phyloP scores from a whole-genome alignment of 257 asterid species.

The Asclepias syriaca region DNA sequence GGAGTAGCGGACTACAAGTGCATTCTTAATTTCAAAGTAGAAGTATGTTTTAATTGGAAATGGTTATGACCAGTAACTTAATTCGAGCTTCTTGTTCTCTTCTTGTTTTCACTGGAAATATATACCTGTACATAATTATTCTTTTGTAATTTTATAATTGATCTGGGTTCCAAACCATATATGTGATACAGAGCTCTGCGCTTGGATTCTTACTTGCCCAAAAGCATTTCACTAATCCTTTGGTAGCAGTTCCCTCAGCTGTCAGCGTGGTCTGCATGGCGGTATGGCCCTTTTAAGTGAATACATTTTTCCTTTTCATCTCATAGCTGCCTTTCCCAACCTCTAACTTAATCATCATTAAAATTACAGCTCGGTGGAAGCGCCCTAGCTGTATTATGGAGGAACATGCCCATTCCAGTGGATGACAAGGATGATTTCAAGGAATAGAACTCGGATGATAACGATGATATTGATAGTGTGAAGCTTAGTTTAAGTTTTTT shows the following conservation, averaged over 20 bases:
- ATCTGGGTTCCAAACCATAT: background rate
- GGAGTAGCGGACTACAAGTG: background rate
- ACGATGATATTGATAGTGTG: background rate
- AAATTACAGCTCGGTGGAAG: slow-evolving; percentile 85
- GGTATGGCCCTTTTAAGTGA: slow-evolving; percentile 34
- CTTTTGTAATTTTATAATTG: background rate
- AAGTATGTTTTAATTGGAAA: background rate
- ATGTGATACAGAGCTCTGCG: slow-evolving; percentile 72
- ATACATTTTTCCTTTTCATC: background rate
- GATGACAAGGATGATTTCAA: slow-evolving; percentile 97
- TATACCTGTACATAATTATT: too few relatives aligned
- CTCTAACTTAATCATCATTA: background rate
- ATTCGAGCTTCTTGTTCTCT: background rate
- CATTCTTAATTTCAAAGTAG: background rate
- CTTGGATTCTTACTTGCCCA: slow-evolving; percentile 91
- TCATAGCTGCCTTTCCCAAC: background rate
- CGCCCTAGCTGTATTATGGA: slow-evolving; percentile 92
- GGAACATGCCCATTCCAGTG: slow-evolving; percentile 71
- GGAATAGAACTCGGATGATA: slow-evolving; percentile 43
- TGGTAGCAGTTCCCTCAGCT: slow-evolving; percentile 95
- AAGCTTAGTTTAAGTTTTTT: background rate
- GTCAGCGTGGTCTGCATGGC: slow-evolving; percentile 99
- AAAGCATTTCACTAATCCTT: slow-evolving; percentile 92
- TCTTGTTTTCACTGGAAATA: too few relatives aligned
- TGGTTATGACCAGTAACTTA: background rate